phyloP scores from a whole-genome alignment of 129 eudicot species.

The Scalesia atractyloides region DNA sequence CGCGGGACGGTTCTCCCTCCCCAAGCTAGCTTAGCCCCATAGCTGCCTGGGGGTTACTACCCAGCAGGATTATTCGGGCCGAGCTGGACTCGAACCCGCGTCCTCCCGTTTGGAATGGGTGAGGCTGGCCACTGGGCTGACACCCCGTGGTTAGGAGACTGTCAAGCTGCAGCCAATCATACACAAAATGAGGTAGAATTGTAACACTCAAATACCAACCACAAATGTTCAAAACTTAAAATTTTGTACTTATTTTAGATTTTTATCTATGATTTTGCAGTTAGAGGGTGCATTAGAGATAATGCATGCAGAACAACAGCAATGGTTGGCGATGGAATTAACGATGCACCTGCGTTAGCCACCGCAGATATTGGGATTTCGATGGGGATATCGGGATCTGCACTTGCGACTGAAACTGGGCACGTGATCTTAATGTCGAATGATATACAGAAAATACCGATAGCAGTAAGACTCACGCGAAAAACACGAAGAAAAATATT shows the following conservation, averaged over 20 bases:
- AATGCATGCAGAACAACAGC: slow-evolving; percentile 72
- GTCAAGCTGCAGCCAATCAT: slow-evolving; percentile 64
- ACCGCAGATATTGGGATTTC: slow-evolving; percentile 89
- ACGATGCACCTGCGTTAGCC: slow-evolving; percentile 93
- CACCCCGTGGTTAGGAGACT: slow-evolving; percentile 68
- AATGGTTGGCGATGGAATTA: slow-evolving; percentile 94
- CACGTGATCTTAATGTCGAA: slow-evolving; percentile 78
- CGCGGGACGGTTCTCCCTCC: too few relatives aligned
- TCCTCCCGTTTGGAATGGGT: too few relatives aligned
- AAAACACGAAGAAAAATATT: slow-evolving; percentile 54
- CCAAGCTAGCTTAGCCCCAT: too few relatives aligned
- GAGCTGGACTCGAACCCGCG: too few relatives aligned
- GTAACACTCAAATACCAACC: neutral
- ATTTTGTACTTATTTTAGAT: slow-evolving; percentile 9
- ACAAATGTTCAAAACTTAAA: neutral
- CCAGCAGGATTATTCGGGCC: too few relatives aligned
- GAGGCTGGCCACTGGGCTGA: too few relatives aligned
- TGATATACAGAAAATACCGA: slow-evolving; percentile 72
- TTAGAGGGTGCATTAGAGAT: slow-evolving; percentile 58
- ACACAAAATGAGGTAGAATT: slow-evolving; percentile 69
- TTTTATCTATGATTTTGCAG: slow-evolving; percentile 38
- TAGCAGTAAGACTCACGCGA: slow-evolving; percentile 53
- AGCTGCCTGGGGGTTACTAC: too few relatives aligned
- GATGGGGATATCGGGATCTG: slow-evolving; percentile 96
- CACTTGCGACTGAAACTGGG: slow-evolving; percentile 93